Conservation (phyloP, 2,329 filamentous ascomycete genomes). For the Cytospora leucostoma region DNA sequence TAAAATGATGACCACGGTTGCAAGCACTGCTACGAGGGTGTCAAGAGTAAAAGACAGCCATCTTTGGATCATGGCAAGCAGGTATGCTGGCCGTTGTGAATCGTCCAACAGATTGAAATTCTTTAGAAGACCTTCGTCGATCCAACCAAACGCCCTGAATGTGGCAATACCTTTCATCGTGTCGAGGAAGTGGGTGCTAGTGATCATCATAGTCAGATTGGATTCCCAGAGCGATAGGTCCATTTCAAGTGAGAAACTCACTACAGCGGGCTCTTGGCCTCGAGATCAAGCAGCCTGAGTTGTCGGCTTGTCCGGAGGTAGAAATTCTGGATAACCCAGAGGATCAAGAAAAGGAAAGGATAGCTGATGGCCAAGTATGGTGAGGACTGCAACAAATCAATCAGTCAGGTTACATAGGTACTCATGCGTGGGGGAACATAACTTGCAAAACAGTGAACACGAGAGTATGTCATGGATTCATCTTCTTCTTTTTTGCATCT, state of each 20-base stretch:
- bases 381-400: constrained; percentile 25
- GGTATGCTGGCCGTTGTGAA: constrained; percentile 59
- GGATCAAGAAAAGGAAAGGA: constrained; percentile 46
- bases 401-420: not conserved
- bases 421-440: not conserved
- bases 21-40: constrained; percentile 50
- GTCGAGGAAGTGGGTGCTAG: constrained; percentile 54
- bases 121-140: constrained; percentile 42
- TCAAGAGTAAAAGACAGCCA: constrained; percentile 57
- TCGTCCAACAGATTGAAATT: constrained; percentile 53
- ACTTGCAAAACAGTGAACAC: not conserved
- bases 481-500: not conserved
- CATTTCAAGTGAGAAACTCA: constrained; percentile 34
- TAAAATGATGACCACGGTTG: constrained; percentile 49
- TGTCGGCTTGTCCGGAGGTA: constrained; percentile 64
- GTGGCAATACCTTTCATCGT: constrained; percentile 57
- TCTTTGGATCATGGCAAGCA: constrained; percentile 58
- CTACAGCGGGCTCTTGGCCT: constrained; percentile 61
- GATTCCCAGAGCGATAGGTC: not conserved
- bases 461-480: not conserved
- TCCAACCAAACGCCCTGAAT: constrained; percentile 59
- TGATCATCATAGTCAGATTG: not conserved
- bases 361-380: constrained; percentile 44
- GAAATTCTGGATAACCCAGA: constrained; percentile 56
- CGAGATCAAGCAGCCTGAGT: constrained; percentile 61